phyloP scores from a whole-genome alignment of 306 rosid genomes.

The Hippophae tibetana region DNA sequence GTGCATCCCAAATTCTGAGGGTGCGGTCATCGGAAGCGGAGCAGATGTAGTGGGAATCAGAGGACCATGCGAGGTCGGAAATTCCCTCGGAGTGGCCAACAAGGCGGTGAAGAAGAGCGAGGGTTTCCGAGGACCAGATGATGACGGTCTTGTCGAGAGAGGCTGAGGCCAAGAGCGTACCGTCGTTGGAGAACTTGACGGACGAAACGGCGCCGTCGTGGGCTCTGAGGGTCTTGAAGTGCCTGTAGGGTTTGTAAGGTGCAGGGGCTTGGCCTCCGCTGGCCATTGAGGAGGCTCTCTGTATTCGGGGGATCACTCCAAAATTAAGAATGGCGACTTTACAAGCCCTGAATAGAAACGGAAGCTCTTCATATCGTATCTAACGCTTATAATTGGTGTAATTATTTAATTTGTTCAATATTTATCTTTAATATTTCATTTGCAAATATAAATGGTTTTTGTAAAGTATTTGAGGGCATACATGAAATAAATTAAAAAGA shows the following conservation, averaged over 20 bases:
- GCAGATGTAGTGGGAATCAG: conserved; percentile 89
- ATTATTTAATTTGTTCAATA: too few species aligned
- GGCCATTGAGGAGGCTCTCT: conserved; percentile 13
- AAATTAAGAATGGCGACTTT: too few species aligned
- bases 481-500: too few species aligned
- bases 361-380: too few species aligned
- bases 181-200: conserved; percentile 83
- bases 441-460: too few species aligned
- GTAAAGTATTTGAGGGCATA: too few species aligned
- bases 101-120: conserved; percentile 62
- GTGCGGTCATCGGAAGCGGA: conserved; percentile 90
- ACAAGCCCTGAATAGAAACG: too few species aligned
- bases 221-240: conserved; percentile 50
- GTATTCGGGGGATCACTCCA: too few species aligned
- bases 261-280: conserved; percentile 28
- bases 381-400: too few species aligned
- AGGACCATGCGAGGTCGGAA: conserved; percentile 83
- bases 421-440: too few species aligned
- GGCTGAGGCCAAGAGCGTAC: conserved; percentile 63
- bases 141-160: conserved; percentile 79
- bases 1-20: conserved; percentile 88
- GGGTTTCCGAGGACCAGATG: conserved; percentile 51
- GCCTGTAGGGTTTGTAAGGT: conserved; percentile 66
- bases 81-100: conserved; percentile 71
- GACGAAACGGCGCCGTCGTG: conserved; percentile 66